A percentile compares a stretch with the other conserved stretches of the same genome.
Evolutionary conservation across 768 basidiomycete species (phyloP).

Genomic region (Russula abietina): DNA sequence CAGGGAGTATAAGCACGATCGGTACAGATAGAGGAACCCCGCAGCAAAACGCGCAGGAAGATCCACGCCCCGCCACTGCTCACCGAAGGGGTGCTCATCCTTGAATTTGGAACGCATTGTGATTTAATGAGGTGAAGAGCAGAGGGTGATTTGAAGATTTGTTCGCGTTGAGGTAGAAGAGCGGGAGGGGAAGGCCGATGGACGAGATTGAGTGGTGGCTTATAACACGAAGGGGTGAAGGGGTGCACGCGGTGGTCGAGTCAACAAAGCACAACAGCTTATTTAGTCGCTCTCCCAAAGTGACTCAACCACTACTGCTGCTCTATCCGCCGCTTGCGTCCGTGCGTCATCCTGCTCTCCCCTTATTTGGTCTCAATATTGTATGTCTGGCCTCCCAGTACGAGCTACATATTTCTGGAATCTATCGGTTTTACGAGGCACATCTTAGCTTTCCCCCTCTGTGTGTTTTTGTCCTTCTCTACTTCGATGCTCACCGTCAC

Average conservation of each 20-base stretch:
- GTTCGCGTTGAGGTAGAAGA: conserved; percentile 12
- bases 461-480: conserved; percentile 92
- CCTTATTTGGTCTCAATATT: not conserved
- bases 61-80: conserved; percentile 29
- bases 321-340: not conserved
- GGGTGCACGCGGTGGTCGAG: conserved; percentile 6
- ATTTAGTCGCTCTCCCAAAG: not conserved
- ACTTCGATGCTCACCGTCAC: conserved; percentile 86
- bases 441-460: conserved; percentile 86
- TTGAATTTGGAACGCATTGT: conserved; percentile 93
- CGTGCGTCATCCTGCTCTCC: not conserved
- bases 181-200: not conserved
- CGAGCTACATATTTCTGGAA: conserved; percentile 37
- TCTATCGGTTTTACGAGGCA: conserved; percentile 63
- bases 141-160: not conserved
- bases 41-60: conserved; percentile 24
- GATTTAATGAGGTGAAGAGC: not conserved
- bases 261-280: conserved; percentile 24
- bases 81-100: conserved; percentile 98
- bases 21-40: conserved; percentile 33
- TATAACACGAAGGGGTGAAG: conserved; percentile 13
- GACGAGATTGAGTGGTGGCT: conserved; percentile 8
- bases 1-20: conserved; percentile 29
- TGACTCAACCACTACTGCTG: not conserved
- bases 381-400: not conserved